Evolutionary conservation across 176 grass and related monocot species (phyloP).

Genomic region (Saccharum officinarum): DNA sequence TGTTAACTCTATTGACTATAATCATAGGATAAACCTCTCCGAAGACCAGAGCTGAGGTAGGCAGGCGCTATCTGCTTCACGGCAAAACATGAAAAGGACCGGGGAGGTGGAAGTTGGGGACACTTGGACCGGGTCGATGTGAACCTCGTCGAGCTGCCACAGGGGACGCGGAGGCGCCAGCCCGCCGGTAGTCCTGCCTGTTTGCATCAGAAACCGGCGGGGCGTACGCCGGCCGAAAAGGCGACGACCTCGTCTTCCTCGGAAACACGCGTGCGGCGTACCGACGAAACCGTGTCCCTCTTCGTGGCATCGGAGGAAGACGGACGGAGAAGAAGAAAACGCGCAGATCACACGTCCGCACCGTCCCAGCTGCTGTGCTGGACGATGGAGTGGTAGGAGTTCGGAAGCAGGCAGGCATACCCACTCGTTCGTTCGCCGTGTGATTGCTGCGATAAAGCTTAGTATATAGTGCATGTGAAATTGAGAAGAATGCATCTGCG

Average conservation of each 20-base stretch:
- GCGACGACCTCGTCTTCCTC: constrained; percentile 1
- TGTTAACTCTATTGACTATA: neutral
- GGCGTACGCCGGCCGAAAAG: constrained; percentile 19
- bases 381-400: neutral
- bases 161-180: constrained; percentile 5
- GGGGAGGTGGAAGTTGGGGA: neutral
- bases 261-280: constrained; percentile 23
- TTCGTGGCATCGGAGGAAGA: neutral
- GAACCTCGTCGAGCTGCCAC: constrained; percentile 19
- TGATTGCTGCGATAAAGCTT: neutral
- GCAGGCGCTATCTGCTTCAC: neutral
- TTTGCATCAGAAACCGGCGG: constrained; percentile 5
- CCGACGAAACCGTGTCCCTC: constrained; percentile 18
- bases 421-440: neutral
- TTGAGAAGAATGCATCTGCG: neutral
- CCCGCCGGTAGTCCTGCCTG: neutral
- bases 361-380: neutral
- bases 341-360: neutral
- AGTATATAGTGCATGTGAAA: neutral
- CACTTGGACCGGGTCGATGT: constrained; percentile 16
- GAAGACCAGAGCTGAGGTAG: neutral
- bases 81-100: neutral
- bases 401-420: neutral
- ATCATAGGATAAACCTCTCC: too few relatives aligned
- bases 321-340: neutral